Base-by-base conservation (phyloP, 176 grass and related monocot species). In the Paspalum vaginatum region DNA sequence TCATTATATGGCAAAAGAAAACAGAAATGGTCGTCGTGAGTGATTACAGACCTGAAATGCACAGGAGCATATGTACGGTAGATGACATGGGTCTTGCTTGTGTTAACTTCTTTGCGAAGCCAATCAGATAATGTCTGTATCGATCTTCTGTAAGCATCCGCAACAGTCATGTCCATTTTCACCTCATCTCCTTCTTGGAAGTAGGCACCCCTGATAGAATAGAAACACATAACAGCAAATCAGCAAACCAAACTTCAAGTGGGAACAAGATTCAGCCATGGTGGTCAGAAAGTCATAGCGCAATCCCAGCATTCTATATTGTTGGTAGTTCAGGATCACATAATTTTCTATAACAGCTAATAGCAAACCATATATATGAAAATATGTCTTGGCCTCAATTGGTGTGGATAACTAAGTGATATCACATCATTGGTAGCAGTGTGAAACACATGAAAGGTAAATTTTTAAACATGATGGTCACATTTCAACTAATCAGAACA, bases 1-100 rank as follows among this genome's bases (percentile, higher is more conserved):
- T 68, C 53, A 80, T 79, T 61, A 13, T 84, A 9, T 11, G 74
- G 38, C 17, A 74, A 17, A 74, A 22, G 47, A 16, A 72, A 88
- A 63, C 18, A 75, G 11, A 6, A 76, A 7, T 3, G 25, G 14
- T 15, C 17, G 20, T 11, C 1, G 40, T 43, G 8, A 21, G 46
- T 37, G 61, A 69, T 47, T 48, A 63, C 89, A 84, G 44, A 97
- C 94, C 94, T 97, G 91, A 94, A 94, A 89, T 97, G 94, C 75
- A 92, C 89, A 39, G 94, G 89, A 86, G 94, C 87, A 83, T 97
- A 94, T 45, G 89, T 94, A 43, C 91, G 89, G 70, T 90, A 97
- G 42, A 97, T 90, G 85, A 94, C 87, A 49, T 94, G 91, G 46
- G 89, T 97, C 72, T 90, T 92, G 78, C 80, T 92, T 70, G 75